These are phyloP conservation scores for Coemansia sp. DNA, from an alignment of 371 early-diverging fungal genomes.

Conservation along the genomic window DNA sequence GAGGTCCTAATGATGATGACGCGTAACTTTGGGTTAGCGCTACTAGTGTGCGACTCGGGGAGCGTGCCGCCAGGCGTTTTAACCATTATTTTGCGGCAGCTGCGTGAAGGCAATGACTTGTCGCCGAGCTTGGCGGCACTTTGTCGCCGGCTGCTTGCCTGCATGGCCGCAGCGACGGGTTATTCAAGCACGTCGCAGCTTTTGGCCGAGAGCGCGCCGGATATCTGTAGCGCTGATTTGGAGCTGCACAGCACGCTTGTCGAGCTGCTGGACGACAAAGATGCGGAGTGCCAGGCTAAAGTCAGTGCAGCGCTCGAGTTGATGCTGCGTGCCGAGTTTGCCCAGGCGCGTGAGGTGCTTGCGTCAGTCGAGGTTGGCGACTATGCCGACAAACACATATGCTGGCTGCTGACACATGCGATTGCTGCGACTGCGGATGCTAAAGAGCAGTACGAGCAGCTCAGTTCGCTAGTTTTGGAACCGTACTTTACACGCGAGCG, in stretches of 20 bases:
- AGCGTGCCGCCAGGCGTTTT: conserved; percentile 27
- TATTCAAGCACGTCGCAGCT: conserved; percentile 9
- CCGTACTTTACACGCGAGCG: conserved; percentile 7
- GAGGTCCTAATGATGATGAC: conserved; percentile 37
- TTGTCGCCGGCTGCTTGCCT: conserved; percentile 22
- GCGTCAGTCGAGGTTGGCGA: background rate
- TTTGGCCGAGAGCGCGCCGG: conserved; percentile 16
- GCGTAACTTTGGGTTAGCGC: conserved; percentile 36
- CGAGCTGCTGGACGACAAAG: background rate
- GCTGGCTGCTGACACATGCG: conserved; percentile 23
- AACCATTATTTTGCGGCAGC: conserved; percentile 21
- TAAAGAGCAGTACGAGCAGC: conserved; percentile 8
- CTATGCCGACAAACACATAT: conserved; percentile 1
- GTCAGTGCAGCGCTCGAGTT: conserved; percentile 20
- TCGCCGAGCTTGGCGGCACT: conserved; percentile 9
- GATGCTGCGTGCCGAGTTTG: conserved; percentile 29
- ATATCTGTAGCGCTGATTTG: conserved; percentile 26
- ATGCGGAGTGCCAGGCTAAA: conserved; percentile 2
- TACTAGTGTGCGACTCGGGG: conserved; percentile 14
- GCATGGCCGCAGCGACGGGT: conserved; percentile 14
- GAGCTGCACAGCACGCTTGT: conserved; percentile 5
- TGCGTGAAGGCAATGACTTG: conserved; percentile 1
- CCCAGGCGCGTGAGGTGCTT: conserved; percentile 5
- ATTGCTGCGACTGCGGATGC: conserved; percentile 17
- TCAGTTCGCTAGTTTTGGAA: conserved; percentile 12